phyloP scores from a whole-genome alignment of 2,329 filamentous ascomycete genomes.

The Colletotrichum horii region DNA sequence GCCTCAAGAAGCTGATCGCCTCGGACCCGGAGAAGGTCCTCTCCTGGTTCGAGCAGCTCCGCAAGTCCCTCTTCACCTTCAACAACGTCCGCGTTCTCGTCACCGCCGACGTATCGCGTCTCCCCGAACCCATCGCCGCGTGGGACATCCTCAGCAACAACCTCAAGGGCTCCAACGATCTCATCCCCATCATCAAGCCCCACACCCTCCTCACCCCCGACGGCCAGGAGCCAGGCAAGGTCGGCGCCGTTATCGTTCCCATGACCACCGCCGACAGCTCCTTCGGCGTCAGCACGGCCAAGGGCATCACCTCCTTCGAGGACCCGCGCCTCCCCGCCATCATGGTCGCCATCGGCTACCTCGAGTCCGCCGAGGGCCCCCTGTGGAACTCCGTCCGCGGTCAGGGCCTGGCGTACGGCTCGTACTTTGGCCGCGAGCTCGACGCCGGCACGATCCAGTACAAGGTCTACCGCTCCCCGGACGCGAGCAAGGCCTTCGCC shows the following conservation, averaged over 20 bases:
- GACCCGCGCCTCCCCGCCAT: slow-evolving; percentile 83
- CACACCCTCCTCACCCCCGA: slow-evolving; percentile 75
- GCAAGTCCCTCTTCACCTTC: slow-evolving; percentile 78
- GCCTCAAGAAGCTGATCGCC: slow-evolving; percentile 80
- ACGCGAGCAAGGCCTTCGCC: slow-evolving; percentile 83
- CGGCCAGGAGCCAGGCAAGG: slow-evolving; percentile 75
- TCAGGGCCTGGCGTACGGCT: slow-evolving; percentile 91
- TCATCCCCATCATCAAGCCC: slow-evolving; percentile 75
- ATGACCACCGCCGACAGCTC: slow-evolving; percentile 94
- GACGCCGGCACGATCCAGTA: slow-evolving; percentile 84
- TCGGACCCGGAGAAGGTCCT: slow-evolving; percentile 79
- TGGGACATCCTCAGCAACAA: slow-evolving; percentile 72
- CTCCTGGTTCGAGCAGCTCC: slow-evolving; percentile 77
- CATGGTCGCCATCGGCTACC: slow-evolving; percentile 87
- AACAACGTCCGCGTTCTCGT: slow-evolving; percentile 87
- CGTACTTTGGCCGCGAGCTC: slow-evolving; percentile 76
- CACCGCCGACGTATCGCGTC: slow-evolving; percentile 77
- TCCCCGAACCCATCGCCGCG: slow-evolving; percentile 76
- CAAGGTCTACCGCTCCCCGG: slow-evolving; percentile 87
- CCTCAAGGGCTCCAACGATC: slow-evolving; percentile 44
- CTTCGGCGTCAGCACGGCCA: slow-evolving; percentile 77
- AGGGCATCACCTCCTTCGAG: slow-evolving; percentile 75
- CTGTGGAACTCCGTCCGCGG: slow-evolving; percentile 94
- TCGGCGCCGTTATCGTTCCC: slow-evolving; percentile 79
- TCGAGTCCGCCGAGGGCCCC: slow-evolving; percentile 92